phyloP scores from a whole-genome alignment of 208 protist genomes.

The Acanthamoeba divionensis region DNA sequence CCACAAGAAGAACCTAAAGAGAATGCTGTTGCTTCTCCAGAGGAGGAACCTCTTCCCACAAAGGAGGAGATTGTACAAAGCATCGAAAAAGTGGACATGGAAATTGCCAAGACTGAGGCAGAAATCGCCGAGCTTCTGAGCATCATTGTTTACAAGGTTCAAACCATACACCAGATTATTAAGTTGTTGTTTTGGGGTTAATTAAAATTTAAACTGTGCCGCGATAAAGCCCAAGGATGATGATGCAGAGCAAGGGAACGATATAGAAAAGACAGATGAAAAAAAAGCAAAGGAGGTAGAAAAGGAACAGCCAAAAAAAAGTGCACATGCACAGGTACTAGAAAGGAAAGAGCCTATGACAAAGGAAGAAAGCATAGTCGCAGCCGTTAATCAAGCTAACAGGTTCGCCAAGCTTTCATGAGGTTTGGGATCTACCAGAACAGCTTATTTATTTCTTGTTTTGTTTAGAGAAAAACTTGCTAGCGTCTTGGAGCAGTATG shows the following conservation, averaged over 20 bases:
- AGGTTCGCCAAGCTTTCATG: no score
- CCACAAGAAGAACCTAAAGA: no score
- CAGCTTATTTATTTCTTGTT: no score
- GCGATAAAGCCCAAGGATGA: no score
- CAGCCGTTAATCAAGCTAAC: constrained; percentile 42
- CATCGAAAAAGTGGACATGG: constrained; percentile 55
- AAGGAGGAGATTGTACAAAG: constrained; percentile 48
- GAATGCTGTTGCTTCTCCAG: not conserved
- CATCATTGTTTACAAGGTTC: not conserved
- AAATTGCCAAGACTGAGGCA: constrained; percentile 46
- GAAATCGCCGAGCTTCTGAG: constrained; percentile 15
- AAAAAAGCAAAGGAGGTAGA: not conserved
- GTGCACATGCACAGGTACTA: no score
- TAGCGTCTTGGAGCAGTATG: constrained; percentile 30
- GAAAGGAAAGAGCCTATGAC: not conserved
- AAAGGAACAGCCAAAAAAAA: not conserved
- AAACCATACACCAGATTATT: no score
- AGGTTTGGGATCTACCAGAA: no score
- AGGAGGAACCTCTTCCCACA: not conserved
- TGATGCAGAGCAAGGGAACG: no score
- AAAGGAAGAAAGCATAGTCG: constrained; percentile 1
- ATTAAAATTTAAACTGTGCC: no score
- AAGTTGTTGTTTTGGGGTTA: no score
- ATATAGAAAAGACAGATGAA: no score
- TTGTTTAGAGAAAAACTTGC: not conserved